Conservation (phyloP, 73 alveolate genomes). For the Urostyla sp. region DNA sequence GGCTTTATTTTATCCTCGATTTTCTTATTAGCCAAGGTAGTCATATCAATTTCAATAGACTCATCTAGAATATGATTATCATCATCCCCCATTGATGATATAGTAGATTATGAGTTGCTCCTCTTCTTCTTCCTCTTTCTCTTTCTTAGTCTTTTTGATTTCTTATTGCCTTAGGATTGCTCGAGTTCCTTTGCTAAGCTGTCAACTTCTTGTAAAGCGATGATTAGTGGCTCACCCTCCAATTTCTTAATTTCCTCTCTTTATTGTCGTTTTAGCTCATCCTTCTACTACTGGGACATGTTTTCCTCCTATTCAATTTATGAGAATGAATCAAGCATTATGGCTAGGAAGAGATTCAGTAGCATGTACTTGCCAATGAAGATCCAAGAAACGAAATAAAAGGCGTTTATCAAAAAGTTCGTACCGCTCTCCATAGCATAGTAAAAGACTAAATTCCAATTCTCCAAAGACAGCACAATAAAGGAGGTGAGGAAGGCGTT, state of each 20-base stretch:
- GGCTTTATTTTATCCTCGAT: constrained; percentile 27
- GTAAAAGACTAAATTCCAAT: constrained; percentile 69
- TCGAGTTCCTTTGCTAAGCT: background rate
- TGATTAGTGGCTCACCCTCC: constrained; percentile 23
- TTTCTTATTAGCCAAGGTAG: constrained; percentile 14
- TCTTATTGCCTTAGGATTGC: background rate
- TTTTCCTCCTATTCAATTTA: constrained; percentile 58
- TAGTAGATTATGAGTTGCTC: background rate
- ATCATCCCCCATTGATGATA: constrained; percentile 1
- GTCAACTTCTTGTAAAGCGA: constrained; percentile 21
- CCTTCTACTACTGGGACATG: constrained; percentile 40
- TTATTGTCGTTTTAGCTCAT: constrained; percentile 30
- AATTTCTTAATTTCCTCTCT: background rate
- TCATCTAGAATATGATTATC: constrained; percentile 41
- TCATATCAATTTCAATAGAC: constrained; percentile 48
- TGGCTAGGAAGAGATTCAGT: constrained; percentile 65
- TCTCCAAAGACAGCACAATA: constrained; percentile 70
- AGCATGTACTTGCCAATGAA: constrained; percentile 66
- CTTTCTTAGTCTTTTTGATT: background rate
- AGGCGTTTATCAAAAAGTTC: background rate
- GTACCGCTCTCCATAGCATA: constrained; percentile 37
- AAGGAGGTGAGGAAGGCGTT: constrained; percentile 54
- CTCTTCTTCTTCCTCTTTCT: constrained; percentile 27
- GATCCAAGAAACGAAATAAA: constrained; percentile 58
- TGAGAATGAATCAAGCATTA: constrained; percentile 56